Percentiles rank a stretch among this genome's conserved stretches.
Conservation (phyloP, 139 green algal genomes). For the Volvox africanus region DNA sequence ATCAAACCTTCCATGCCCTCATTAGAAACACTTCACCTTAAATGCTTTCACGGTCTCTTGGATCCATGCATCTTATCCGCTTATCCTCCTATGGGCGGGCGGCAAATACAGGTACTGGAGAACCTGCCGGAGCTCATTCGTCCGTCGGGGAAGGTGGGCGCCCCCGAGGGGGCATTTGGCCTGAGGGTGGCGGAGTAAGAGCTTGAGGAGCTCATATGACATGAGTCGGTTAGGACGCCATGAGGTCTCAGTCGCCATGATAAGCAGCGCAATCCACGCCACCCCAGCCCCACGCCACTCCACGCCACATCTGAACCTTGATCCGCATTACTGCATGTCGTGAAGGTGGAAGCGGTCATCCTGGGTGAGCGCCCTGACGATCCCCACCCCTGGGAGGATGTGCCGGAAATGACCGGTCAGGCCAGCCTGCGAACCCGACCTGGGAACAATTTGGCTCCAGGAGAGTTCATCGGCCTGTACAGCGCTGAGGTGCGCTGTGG, state of each 20-base stretch:
- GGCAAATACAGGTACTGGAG: neutral
- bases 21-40: neutral
- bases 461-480: constrained; percentile 12
- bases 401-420: neutral
- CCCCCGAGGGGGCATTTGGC: too few species aligned
- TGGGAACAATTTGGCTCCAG: neutral
- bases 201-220: neutral
- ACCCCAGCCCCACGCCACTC: neutral
- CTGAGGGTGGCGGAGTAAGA: neutral
- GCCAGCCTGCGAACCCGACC: neutral
- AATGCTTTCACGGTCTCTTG: neutral
- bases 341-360: neutral
- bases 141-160: neutral
- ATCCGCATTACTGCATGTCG: neutral
- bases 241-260: neutral
- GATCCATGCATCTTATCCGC: too few species aligned
- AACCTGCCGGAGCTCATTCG: constrained; percentile 11
- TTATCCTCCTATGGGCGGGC: neutral
- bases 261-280: neutral
- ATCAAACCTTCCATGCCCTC: too few species aligned
- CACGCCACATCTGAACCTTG: neutral
- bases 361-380: neutral
- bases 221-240: neutral
- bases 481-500: neutral
- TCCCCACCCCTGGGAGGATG: constrained; percentile 17